Evolutionary conservation across 2,329 filamentous ascomycete species (phyloP).

Genomic region (Pseudogymnoascus pannorum): DNA sequence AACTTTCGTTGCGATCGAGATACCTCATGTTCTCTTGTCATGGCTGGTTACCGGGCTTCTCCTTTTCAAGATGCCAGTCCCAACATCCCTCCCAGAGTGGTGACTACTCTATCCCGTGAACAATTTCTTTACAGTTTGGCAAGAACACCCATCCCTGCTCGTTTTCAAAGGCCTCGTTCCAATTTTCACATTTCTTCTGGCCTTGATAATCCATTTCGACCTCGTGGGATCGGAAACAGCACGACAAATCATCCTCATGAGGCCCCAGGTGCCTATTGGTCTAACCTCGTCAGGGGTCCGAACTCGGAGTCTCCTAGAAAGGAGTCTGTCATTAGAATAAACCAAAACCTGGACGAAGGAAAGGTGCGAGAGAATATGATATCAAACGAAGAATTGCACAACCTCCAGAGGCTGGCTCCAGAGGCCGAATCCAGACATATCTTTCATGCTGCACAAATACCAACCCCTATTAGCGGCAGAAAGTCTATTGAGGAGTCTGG

Average conservation of each 20-base stretch:
- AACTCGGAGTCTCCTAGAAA: background rate
- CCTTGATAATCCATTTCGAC: background rate
- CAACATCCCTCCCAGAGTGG: background rate
- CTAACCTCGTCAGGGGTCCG: no score
- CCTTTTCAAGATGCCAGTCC: background rate
- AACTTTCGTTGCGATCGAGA: background rate
- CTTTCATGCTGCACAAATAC: background rate
- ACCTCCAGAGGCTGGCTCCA: background rate
- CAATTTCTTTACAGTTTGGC: constrained; percentile 4
- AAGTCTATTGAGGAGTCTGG: background rate
- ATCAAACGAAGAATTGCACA: no score
- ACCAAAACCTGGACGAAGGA: background rate
- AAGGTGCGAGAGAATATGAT: background rate
- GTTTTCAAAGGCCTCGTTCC: background rate
- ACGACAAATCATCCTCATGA: background rate
- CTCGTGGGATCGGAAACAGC: background rate
- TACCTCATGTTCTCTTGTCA: background rate
- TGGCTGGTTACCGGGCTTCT: background rate
- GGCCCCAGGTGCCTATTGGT: background rate
- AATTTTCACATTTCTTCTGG: background rate
- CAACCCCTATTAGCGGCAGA: background rate
- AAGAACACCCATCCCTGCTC: background rate
- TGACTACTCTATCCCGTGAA: background rate
- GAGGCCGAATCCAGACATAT: background rate
- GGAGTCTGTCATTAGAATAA: no score